Evolutionary conservation across 768 basidiomycete species (phyloP), one percentile per base, ranked within the genome.

Genomic region (Pluteus cervinus): DNA sequence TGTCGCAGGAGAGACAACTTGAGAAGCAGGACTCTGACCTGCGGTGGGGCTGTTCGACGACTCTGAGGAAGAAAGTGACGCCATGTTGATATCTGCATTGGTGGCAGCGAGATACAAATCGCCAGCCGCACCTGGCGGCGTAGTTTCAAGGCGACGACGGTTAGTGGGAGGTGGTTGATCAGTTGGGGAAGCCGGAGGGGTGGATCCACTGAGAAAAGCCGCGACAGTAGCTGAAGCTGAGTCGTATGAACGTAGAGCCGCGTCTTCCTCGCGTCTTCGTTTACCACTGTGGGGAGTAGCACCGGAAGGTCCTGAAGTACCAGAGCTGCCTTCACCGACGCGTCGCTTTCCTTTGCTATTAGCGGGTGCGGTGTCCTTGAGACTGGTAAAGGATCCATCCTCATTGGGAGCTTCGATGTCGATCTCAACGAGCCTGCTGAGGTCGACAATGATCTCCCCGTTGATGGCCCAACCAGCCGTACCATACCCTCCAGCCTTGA

Each of bases 401-500:
- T 45, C 50, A 9, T 54, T 60, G 12, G 84, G 83, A 5, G 66
- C 49, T 51, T 86, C 84, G 37, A 90, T 78, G 22, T 79, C 73
- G 25, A 86, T 65, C 24, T 81, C 79, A 36, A 67, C 65, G 34
- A 96, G 62, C 48, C 70, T 75, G 50, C 70, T 75, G 33, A 94
- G 60, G 61, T 94, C 92, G 47, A 93, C 58, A 51, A 94, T 79
- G 40, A 94, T 66, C 50, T 93, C 83, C 24, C 92, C 92, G 11
- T 79, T 79, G 37, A 93, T 75, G 32, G 87, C 77, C 85, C 89
- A 90, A 1, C 89, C 91, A 7, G 82, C 87, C 1, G 86, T 92
- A 5, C 90, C 92, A 53, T 86, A 92, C 0, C 92, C 92, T 17
- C 92, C 92, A 1, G 87, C 85, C 55, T 89, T 91, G 49, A 91